A percentile compares a stretch with the other conserved stretches of the same genome.
phyloP scores from a whole-genome alignment of 495 filamentous ascomycete species.

The Penicillium paradoxum region DNA sequence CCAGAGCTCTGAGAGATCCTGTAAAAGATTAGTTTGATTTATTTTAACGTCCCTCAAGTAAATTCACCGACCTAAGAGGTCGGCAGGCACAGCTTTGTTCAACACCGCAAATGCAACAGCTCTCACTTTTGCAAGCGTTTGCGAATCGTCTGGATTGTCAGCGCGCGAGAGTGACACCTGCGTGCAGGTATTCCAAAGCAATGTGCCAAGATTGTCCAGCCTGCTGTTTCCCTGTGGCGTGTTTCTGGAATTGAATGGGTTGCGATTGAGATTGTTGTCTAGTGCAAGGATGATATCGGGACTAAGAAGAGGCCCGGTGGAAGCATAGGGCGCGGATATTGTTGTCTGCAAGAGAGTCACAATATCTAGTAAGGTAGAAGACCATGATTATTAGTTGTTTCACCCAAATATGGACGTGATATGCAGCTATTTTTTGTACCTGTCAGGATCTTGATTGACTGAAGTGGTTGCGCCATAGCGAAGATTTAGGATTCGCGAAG shows the following conservation, averaged over 20 bases:
- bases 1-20: conserved; percentile 56
- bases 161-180: background rate
- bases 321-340: background rate
- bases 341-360: background rate
- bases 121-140: background rate
- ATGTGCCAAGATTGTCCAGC: conserved; percentile 34
- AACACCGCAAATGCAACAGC: conserved; percentile 68
- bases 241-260: background rate
- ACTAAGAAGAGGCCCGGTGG: background rate
- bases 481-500: background rate
- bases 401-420: background rate
- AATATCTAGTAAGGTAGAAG: background rate
- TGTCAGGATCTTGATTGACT: background rate
- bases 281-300: background rate
- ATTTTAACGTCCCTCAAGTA: background rate
- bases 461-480: background rate
- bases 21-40: background rate
- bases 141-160: background rate
- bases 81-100: conserved; percentile 41
- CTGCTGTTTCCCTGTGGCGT: background rate
- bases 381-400: background rate
- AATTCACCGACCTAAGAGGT: background rate
- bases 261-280: background rate
- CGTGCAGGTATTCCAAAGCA: conserved; percentile 31
- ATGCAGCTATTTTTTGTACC: background rate